Base-by-base conservation (phyloP, 2,329 filamentous ascomycete species). In the Neofusicoccum ribis region DNA sequence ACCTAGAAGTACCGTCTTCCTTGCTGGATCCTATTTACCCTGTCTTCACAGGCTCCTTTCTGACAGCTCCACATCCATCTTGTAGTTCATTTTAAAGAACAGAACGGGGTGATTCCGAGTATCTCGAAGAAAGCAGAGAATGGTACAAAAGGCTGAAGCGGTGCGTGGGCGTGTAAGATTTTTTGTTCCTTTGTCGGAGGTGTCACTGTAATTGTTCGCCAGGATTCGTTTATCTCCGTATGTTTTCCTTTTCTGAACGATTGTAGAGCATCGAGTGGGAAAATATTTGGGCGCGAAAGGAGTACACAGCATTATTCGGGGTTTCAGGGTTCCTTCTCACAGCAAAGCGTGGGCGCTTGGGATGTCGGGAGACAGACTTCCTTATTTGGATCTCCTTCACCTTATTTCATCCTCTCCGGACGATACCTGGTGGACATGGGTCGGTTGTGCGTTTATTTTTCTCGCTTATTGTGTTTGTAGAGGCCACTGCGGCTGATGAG, bases 341-440 rank as follows among this genome's bases (percentile, higher is more conserved):
- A 17, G 56, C 56, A 60, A 60, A 60, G 56, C 56, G 56, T 47
- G 37, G 56, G 56, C 56, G 56, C 56, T 37, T 47, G 56, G 56
- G n/a, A 20, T 60, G 56, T n/a, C 43, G 56, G 37, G 23, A 46
- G 54, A 59, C 39, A 59, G 39, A 59, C 14, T 46, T 56, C 51
- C 23, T 36, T 46, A 17, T 46, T 20, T 31, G 5, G 27, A 31
- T 36, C 54, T n/a, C 12, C 54, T 14, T 59, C n/a, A 15, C 34
- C 23, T 23, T 23, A 3, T 8, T 20, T 46, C 46, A 8, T 36
- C 31, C 39, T 59, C 8, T 34, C 54, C 5, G 11, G 14, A 20
- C 17, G 27, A 31, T 31, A 5, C 7, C 1, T 7, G 27, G 27
- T 31, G 27, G 27, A 31, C 27, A 31, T 31, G 27, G 27, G 27